Conservation (phyloP, 768 basidiomycete species). For the Leccinum ochraceum region DNA sequence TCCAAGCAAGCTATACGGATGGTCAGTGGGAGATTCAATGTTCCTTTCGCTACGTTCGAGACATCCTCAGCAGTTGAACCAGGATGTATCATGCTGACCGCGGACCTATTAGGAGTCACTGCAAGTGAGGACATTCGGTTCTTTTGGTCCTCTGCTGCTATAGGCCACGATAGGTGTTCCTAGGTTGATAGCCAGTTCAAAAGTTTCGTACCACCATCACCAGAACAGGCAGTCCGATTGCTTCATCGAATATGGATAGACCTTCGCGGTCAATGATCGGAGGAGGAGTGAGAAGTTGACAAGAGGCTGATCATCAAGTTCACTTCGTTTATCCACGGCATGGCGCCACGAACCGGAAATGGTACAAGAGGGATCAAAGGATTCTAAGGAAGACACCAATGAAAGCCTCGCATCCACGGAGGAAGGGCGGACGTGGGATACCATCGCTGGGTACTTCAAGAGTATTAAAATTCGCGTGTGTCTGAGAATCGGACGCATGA, state of each 20-base stretch:
- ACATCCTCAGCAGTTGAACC: neutral
- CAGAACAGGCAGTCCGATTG: neutral
- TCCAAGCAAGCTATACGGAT: neutral
- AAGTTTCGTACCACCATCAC: neutral
- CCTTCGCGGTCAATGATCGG: neutral
- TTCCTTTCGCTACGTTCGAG: neutral
- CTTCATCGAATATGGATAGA: neutral
- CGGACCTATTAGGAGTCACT: neutral
- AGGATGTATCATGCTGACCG: neutral
- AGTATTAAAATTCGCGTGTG: neutral
- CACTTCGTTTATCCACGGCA: too few species aligned
- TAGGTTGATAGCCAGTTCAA: neutral
- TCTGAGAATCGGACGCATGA: neutral
- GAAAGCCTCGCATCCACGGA: neutral
- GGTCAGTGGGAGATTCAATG: neutral
- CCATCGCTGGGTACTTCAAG: neutral
- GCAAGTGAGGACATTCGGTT: neutral
- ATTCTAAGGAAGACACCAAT: neutral
- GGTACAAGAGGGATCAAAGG: neutral
- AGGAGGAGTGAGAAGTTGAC: neutral
- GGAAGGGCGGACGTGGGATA: neutral
- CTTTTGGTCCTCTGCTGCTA: neutral
- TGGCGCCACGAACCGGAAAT: neutral
- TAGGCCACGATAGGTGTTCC: neutral
- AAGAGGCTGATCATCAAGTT: too few species aligned